A percentile compares a stretch with the other conserved stretches of the same genome.
These are phyloP conservation scores for Pseudocercospora crystallina DNA, from an alignment of 2,329 filamentous ascomycete species.

Conservation along the genomic window DNA sequence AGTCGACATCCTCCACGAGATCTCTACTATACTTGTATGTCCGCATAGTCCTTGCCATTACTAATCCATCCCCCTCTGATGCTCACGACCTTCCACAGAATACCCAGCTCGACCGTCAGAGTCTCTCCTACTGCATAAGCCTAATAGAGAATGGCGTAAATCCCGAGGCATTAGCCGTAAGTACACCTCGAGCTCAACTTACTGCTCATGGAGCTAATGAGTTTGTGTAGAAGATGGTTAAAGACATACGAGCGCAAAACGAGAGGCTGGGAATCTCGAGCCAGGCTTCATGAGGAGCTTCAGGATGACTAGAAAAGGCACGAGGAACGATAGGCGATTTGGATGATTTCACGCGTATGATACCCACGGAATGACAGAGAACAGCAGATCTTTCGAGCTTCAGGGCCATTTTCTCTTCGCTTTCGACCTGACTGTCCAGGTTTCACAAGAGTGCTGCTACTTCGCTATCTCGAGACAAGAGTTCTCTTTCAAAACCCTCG, in stretches of 20 bases:
- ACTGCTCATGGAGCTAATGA: conserved; percentile 1
- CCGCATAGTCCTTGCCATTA: neutral
- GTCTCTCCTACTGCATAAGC: conserved; percentile 91
- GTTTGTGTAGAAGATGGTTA: conserved; percentile 45
- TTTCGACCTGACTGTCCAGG: no score
- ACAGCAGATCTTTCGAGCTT: no score
- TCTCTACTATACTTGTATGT: conserved; percentile 78
- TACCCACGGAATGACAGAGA: no score
- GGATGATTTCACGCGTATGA: no score
- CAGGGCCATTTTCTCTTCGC: no score
- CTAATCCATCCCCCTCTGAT: neutral
- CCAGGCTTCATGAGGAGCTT: no score
- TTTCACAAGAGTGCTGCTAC: no score
- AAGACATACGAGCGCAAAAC: conserved; percentile 46
- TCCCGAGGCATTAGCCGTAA: conserved; percentile 87
- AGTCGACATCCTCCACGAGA: conserved; percentile 69
- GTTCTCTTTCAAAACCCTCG: no score
- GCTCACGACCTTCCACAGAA: conserved; percentile 59
- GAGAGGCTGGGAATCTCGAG: conserved; percentile 18
- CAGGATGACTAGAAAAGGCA: no score
- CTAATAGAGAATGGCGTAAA: conserved; percentile 97
- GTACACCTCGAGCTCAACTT: conserved; percentile 36
- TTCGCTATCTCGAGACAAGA: no score
- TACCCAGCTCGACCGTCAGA: conserved; percentile 85
- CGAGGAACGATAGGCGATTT: no score